Percentiles rank a stretch among this genome's conserved stretches.
phyloP scores from a whole-genome alignment of 2,329 filamentous ascomycete species.

The Ceratocystiopsis sp. region DNA sequence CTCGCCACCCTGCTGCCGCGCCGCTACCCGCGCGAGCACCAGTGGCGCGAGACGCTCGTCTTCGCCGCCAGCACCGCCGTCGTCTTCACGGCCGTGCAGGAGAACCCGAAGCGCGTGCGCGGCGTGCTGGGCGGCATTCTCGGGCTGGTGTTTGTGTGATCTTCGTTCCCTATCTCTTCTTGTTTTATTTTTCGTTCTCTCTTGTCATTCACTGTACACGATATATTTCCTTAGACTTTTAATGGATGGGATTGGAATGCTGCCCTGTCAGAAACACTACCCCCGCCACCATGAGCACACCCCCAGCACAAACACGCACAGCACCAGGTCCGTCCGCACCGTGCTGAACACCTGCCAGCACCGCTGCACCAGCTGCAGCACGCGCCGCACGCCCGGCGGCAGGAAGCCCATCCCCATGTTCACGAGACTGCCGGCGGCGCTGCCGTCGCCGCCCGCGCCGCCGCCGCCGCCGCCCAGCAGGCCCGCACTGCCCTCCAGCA shows the following conservation, averaged over 20 bases:
- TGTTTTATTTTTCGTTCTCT: background rate
- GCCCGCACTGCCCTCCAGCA: too few relatives aligned
- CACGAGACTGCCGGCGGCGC: constrained; percentile 43
- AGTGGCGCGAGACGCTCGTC: constrained; percentile 48
- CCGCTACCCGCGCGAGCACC: constrained; percentile 42
- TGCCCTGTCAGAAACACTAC: background rate
- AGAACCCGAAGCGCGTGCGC: constrained; percentile 45
- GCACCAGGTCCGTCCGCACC: constrained; percentile 55
- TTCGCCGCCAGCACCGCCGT: constrained; percentile 54
- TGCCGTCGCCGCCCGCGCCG: constrained; percentile 1
- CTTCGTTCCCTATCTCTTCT: background rate
- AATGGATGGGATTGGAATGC: too few relatives aligned
- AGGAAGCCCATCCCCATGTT: constrained; percentile 47
- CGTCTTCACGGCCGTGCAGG: constrained; percentile 48
- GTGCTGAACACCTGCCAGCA: constrained; percentile 58
- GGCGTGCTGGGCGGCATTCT: constrained; percentile 51
- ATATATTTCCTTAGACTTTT: background rate
- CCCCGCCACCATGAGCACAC: constrained; percentile 29
- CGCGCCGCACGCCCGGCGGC: constrained; percentile 45
- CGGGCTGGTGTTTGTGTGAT: constrained; percentile 20
- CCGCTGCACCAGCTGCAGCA: constrained; percentile 41
- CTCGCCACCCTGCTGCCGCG: constrained; percentile 58
- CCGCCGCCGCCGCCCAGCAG: background rate
- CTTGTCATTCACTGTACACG: background rate
- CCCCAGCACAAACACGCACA: constrained; percentile 60